phyloP scores from a whole-genome alignment of 345 rosid species.

The Rhizophora apiculata region DNA sequence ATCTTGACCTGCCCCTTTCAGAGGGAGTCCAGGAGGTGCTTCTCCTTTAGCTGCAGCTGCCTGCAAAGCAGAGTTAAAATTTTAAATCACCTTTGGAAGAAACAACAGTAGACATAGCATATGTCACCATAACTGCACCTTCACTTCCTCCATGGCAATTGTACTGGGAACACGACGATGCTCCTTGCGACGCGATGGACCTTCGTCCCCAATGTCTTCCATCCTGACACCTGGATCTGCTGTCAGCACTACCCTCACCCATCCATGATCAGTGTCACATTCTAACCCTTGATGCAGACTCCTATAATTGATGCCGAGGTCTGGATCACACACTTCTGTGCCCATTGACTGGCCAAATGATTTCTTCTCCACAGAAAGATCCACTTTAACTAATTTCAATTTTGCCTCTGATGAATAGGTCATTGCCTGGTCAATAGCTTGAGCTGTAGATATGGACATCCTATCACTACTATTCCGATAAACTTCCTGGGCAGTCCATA shows the following conservation, averaged over 20 bases:
- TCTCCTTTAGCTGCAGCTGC: slow-evolving; percentile 99
- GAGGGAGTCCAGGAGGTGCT: slow-evolving; percentile 99
- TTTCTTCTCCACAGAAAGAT: slow-evolving; percentile 58
- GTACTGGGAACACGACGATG: slow-evolving; percentile 99
- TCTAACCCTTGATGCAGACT: slow-evolving; percentile 21
- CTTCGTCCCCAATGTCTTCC: slow-evolving; percentile 68
- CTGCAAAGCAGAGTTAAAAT: slow-evolving; percentile 41
- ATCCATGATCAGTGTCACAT: slow-evolving; percentile 58
- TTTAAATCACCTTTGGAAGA: slow-evolving; percentile 14
- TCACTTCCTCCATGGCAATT: slow-evolving; percentile 95
- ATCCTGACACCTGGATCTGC: slow-evolving; percentile 76
- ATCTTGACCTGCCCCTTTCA: slow-evolving; percentile 97
- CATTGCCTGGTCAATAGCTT: slow-evolving; percentile 99
- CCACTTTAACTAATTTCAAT: slow-evolving; percentile 65
- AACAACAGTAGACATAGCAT: background rate
- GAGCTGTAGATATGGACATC: slow-evolving; percentile 90
- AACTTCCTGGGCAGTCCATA: slow-evolving; percentile 93
- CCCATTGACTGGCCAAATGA: slow-evolving; percentile 24
- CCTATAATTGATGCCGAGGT: slow-evolving; percentile 16
- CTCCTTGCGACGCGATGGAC: slow-evolving; percentile 66
- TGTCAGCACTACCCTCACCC: slow-evolving; percentile 88
- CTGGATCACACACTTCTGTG: slow-evolving; percentile 19
- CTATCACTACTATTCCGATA: slow-evolving; percentile 97
- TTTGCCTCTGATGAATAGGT: slow-evolving; percentile 71
- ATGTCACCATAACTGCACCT: slow-evolving; percentile 47